Percentiles rank a stretch among this genome's conserved stretches.
Evolutionary conservation across 441 rosid genomes (phyloP).

Genomic region (Aleurites moluccanus): DNA sequence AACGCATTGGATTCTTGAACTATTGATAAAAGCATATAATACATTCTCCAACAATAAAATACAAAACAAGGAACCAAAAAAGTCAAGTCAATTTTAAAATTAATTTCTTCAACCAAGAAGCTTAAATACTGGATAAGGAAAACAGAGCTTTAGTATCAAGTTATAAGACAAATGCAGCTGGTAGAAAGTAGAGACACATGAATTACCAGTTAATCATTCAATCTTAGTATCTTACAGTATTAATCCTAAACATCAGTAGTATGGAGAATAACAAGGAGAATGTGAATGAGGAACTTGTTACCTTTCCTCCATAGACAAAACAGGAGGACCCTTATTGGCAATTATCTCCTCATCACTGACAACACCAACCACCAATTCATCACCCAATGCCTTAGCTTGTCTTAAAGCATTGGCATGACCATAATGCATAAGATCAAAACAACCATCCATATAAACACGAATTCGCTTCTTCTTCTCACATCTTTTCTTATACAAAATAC

Average conservation of each 20-base stretch:
- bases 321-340: conserved; percentile 95
- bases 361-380: conserved; percentile 87
- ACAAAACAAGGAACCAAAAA: neutral
- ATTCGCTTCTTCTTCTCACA: conserved; percentile 53
- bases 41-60: neutral
- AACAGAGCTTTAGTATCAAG: neutral
- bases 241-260: neutral
- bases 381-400: conserved; percentile 90
- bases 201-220: neutral
- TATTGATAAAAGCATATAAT: neutral
- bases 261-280: neutral
- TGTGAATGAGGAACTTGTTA: neutral
- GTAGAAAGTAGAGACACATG: neutral
- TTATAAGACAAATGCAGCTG: neutral
- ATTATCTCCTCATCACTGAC: conserved; percentile 92
- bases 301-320: conserved; percentile 89
- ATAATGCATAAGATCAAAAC: conserved; percentile 98
- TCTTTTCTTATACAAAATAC: conserved; percentile 43
- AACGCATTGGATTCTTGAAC: neutral
- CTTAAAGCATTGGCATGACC: conserved; percentile 95
- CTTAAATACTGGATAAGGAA: neutral
- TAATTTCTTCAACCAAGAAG: neutral
- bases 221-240: neutral
- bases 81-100: neutral
- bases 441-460: conserved; percentile 98